Base-by-base conservation (phyloP, 148 eudicot species). In the Polygonum aviculare region DNA sequence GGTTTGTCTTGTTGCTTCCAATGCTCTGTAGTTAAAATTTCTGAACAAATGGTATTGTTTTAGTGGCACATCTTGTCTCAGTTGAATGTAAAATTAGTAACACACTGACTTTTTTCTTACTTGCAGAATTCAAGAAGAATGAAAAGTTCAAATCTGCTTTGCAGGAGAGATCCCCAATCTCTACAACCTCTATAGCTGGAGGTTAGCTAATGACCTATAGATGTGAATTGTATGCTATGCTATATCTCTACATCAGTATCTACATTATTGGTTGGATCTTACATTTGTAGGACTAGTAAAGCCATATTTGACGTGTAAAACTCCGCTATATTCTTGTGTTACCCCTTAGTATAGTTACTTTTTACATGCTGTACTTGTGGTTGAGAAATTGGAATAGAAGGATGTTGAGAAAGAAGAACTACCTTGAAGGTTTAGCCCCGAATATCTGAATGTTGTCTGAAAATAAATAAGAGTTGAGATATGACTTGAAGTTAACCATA, bases 51-150 rank as follows among this genome's bases (percentile, higher is more conserved):
- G 44, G 26, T 51, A 15, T 40, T 74, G 44, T 35, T 49, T 51
- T 35, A 22, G 62, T 14, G 33, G 51, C 31, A 26, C 12, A 72
- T 39, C 26, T 54, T 18, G 52, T 72, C 52, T 16, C 19, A 67
- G 45, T 15, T 36, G 41, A 72, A 48, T 73, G 39, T 33, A 15
- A 33, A 48, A 5, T 48, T 26, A 60, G 49, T 62, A 59, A 55
- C 69, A 18, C 9, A 44, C 18, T 76, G 59, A 52, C 39, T 70
- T 19, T 47, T 60, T 73, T 49, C 52, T 48, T 49, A 51, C 19
- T 62, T 85, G 73, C 85, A 94, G 97, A 92, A 57, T 94, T 87
- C 84, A 92, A 88, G 90, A 94, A 85, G 79, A 86, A 79, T 78
- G 89, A 92, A 86, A 76, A 76, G 72, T 78, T 81, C 84, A 94